Conservation (phyloP, 106 monocot species). For the Narthecium ossifragum region DNA sequence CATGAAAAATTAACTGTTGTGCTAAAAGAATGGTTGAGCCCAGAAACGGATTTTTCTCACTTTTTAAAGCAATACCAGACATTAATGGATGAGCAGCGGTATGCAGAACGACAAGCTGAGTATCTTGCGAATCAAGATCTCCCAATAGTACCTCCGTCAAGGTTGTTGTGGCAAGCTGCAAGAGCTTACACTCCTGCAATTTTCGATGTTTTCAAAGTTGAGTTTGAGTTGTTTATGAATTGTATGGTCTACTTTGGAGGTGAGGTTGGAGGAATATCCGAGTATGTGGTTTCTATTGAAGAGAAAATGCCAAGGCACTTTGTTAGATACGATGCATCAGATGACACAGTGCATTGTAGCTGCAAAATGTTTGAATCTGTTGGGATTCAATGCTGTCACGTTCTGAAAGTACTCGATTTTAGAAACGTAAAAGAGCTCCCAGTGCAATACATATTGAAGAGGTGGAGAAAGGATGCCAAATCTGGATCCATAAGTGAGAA, state of each 20-base stretch:
- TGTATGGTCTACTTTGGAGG: constrained; percentile 23
- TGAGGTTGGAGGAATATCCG: constrained; percentile 22
- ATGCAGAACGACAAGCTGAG: constrained; percentile 34
- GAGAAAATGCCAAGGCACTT: constrained; percentile 10
- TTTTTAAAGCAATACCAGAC: constrained; percentile 24
- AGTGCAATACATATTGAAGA: constrained; percentile 22
- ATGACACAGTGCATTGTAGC: constrained; percentile 16
- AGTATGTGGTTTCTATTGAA: constrained; percentile 24
- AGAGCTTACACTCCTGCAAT: constrained; percentile 28
- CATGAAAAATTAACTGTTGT: constrained; percentile 11
- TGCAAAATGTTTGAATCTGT: constrained; percentile 33
- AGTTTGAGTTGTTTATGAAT: constrained; percentile 25
- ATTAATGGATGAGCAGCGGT: constrained; percentile 17
- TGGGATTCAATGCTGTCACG: constrained; percentile 34
- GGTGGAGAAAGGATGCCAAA: constrained; percentile 45
- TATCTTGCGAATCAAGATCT: constrained; percentile 16
- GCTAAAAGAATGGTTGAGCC: constrained; percentile 22
- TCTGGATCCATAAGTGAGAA: constrained; percentile 15
- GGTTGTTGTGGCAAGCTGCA: constrained; percentile 37
- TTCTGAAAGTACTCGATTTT: constrained; percentile 26
- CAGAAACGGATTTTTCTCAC: constrained; percentile 17
- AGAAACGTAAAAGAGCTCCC: constrained; percentile 41
- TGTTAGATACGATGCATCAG: constrained; percentile 33
- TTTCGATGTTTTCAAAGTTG: constrained; percentile 31
- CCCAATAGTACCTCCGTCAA: constrained; percentile 7